Evolutionary conservation across 352 stramenopile genomes (phyloP), one percentile per base, ranked within the genome.

Genomic region (Plasmopara halstedii): DNA sequence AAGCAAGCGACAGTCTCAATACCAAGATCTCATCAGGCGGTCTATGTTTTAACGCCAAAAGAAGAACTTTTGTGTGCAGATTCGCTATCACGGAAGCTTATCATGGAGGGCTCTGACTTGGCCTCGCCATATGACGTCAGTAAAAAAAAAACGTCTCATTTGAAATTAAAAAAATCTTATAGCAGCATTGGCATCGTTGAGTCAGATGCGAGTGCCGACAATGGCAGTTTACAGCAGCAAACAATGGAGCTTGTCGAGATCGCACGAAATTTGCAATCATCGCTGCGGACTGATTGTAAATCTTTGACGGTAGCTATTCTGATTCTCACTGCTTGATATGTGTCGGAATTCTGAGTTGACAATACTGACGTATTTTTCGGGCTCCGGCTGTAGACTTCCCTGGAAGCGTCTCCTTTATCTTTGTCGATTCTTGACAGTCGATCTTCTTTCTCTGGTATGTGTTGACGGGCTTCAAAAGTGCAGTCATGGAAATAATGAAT

Each of bases 221-320:
- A 74, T 46, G 65, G 77, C 7, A 67, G 66, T 45, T 57, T 82
- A 26, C 63, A 84, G 50, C 67, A 77, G 38, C 67, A 83, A 50
- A 65, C 72, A 11, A 76, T 78, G 50, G 74, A 86, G 50, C 53
- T 86, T 10, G 72, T 65, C 0, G 74, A 82, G 41, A 79, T 84
- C 31, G 72, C 74, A 10, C 64, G 73, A 15, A 86, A 64, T 37
- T 43, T 86, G 35, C 70, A 86, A 51, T 82, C 71, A 22, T 70
- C 64, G 3, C 78, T 74, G 33, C 53, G 56, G 1, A 33, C 53
- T 15, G 64, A 71, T 20, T 35, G 27, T 14, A 58, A 63, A 18
- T 21, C 46, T 23, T 21, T 43, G 9, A 45, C 55, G 56, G 61
- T 64, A 55, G 27, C 15, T 35, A 15, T 7, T 14, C 13, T 29